These are phyloP conservation scores for Sporisorium exsertum DNA, from an alignment of 1,284 basidiomycete genomes.

Conservation along the genomic window DNA sequence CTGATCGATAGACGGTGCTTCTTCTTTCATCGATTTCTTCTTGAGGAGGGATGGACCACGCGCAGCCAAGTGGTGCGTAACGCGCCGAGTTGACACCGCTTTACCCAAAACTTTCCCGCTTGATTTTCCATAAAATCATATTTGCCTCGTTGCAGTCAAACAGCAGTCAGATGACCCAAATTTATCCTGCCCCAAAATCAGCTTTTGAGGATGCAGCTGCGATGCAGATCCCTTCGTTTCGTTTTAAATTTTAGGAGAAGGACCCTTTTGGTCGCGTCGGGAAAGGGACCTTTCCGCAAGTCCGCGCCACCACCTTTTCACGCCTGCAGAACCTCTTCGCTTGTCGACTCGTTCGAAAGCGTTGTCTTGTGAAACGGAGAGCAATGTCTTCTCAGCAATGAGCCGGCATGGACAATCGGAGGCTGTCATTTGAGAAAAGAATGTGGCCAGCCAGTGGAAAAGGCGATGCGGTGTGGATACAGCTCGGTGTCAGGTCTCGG, in stretches of 20 bases:
- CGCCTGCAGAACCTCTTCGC: background rate
- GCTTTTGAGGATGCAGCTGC: background rate
- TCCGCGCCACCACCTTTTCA: background rate
- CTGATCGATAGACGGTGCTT: background rate
- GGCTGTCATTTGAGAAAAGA: background rate
- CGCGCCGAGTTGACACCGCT: background rate
- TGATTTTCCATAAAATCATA: background rate
- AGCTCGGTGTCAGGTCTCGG: conserved; percentile 1
- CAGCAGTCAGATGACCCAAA: background rate
- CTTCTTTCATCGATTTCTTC: conserved; percentile 1
- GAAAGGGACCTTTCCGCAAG: background rate
- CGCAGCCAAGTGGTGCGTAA: background rate
- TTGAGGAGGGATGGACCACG: background rate
- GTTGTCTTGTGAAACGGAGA: conserved; percentile 1
- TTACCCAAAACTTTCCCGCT: background rate
- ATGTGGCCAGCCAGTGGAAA: background rate
- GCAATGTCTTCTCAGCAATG: background rate
- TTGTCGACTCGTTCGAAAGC: background rate
- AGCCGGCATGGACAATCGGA: background rate
- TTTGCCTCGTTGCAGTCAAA: background rate
- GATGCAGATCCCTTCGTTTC: background rate
- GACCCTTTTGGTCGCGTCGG: background rate
- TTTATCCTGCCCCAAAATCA: conserved; percentile 2
- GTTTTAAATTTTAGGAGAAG: background rate
- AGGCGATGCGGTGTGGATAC: background rate